These are phyloP conservation scores for Peniophora sp. DNA, from an alignment of 1,284 basidiomycete genomes.

Conservation along the genomic window DNA sequence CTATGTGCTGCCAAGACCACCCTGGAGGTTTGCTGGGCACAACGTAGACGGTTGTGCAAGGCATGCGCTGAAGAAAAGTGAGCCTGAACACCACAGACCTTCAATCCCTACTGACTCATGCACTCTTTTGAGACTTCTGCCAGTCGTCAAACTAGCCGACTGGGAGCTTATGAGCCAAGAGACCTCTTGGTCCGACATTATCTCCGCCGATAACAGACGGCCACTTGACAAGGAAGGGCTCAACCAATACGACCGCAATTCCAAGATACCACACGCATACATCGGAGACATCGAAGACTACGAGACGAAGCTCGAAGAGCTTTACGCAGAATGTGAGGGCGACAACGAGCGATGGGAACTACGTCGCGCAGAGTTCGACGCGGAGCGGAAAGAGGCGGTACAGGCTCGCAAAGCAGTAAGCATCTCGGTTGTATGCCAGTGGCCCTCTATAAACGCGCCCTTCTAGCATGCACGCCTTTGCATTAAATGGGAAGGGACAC, in stretches of 20 bases:
- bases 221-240: too few species aligned
- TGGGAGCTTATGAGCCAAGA: too few species aligned
- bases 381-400: neutral
- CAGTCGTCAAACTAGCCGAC: too few species aligned
- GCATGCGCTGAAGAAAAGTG: neutral
- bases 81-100: neutral
- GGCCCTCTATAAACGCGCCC: neutral
- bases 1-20: neutral
- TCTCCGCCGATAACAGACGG: too few species aligned
- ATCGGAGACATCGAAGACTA: too few species aligned
- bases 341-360: neutral
- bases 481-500: neutral
- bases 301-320: neutral
- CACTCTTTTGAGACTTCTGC: too few species aligned
- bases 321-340: neutral
- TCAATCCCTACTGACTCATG: neutral
- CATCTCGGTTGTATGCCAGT: neutral
- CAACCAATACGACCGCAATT: too few species aligned
- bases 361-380: neutral
- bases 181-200: too few species aligned
- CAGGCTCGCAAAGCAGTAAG: neutral
- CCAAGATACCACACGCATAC: too few species aligned
- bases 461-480: neutral
- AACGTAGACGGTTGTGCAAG: neutral
- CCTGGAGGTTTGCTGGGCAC: neutral